These are phyloP conservation scores for Rhynchospora pubera DNA, from an alignment of 176 grass and related monocot species.

Conservation along the genomic window DNA sequence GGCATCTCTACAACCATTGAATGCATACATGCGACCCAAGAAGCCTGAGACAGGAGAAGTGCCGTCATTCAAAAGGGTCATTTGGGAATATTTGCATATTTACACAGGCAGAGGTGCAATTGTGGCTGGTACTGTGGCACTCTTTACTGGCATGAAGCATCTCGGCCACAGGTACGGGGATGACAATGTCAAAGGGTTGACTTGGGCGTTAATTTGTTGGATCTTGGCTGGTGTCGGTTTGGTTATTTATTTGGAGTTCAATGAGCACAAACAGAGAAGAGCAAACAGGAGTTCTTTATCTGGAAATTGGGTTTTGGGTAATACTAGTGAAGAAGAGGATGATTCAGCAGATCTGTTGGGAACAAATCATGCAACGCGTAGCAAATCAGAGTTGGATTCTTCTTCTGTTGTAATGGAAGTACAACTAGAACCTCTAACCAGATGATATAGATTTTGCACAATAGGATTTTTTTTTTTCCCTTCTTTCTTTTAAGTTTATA, in stretches of 20 bases:
- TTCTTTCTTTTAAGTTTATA: constrained; percentile 18
- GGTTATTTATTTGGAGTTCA: constrained; percentile 61
- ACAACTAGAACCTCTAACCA: constrained; percentile 63
- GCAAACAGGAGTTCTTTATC: constrained; percentile 20
- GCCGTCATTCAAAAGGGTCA: constrained; percentile 29
- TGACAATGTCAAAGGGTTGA: constrained; percentile 68
- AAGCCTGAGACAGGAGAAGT: constrained; percentile 32
- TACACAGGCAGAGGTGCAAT: constrained; percentile 44
- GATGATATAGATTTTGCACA: constrained; percentile 34
- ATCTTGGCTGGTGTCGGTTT: constrained; percentile 29
- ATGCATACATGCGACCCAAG: constrained; percentile 56
- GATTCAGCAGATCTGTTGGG: constrained; percentile 61
- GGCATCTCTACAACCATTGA: constrained; percentile 52
- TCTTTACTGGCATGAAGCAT: constrained; percentile 74
- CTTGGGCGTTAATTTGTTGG: constrained; percentile 69
- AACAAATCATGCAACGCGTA: constrained; percentile 14
- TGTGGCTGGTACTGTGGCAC: constrained; percentile 41
- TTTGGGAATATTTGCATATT: constrained; percentile 70
- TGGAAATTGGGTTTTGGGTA: constrained; percentile 50
- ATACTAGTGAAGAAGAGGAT: constrained; percentile 50
- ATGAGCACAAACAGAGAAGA: constrained; percentile 43
- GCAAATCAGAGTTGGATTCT: constrained; percentile 46
- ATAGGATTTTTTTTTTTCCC: constrained; percentile 24
- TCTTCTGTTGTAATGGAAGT: constrained; percentile 42
- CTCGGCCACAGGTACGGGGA: constrained; percentile 62